Conservation (phyloP, 768 basidiomycete species). For the Podaxis sp. region DNA sequence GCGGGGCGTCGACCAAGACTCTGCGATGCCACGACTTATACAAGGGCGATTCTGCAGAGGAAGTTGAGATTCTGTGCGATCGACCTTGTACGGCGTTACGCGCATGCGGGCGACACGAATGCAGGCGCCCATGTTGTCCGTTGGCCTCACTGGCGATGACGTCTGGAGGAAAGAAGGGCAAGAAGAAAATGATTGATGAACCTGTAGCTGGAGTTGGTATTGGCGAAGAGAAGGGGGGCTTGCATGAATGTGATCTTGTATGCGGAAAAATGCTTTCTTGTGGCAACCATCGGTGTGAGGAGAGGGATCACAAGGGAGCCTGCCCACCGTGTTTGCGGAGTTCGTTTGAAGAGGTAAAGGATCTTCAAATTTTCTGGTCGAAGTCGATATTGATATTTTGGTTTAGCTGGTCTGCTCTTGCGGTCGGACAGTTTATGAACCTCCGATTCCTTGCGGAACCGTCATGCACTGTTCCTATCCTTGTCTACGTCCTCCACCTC, state of each 20-base stretch:
- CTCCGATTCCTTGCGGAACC: slow-evolving; percentile 88
- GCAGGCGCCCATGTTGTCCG: slow-evolving; percentile 85
- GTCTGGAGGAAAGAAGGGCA: slow-evolving; percentile 51
- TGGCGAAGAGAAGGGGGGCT: slow-evolving; percentile 60
- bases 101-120: slow-evolving; percentile 86
- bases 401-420: slow-evolving; percentile 75
- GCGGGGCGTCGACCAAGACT: slow-evolving; percentile 64
- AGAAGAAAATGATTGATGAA: slow-evolving; percentile 43
- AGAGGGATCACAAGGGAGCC: slow-evolving; percentile 76
- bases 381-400: slow-evolving; percentile 5
- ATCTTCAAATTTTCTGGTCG: neutral
- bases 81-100: slow-evolving; percentile 75
- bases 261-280: slow-evolving; percentile 75
- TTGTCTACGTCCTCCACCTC: slow-evolving; percentile 64
- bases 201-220: slow-evolving; percentile 27
- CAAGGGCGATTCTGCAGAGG: slow-evolving; percentile 31
- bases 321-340: slow-evolving; percentile 87
- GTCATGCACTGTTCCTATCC: slow-evolving; percentile 76
- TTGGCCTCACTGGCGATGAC: slow-evolving; percentile 60
- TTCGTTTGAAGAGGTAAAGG: slow-evolving; percentile 84
- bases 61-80: slow-evolving; percentile 74
- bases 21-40: slow-evolving; percentile 55
- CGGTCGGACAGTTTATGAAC: slow-evolving; percentile 82
- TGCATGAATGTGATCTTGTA: slow-evolving; percentile 83
- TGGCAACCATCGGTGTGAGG: slow-evolving; percentile 78